These are phyloP conservation scores for Nitzschia inconspicua DNA, from an alignment of 108 stramenopile genomes.

Conservation along the genomic window DNA sequence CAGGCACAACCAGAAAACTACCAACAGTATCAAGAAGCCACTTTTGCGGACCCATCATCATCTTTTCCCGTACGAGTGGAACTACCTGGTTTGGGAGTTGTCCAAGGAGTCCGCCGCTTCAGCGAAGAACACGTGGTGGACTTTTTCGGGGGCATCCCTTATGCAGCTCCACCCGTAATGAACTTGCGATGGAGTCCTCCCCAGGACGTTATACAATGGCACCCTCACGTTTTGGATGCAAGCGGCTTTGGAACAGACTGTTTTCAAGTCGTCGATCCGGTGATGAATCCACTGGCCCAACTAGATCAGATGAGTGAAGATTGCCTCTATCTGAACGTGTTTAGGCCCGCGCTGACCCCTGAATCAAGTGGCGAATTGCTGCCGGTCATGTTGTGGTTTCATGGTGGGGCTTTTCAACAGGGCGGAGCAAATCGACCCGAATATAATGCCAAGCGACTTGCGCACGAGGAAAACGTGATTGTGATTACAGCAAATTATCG, in stretches of 20 bases:
- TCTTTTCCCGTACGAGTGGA: slow-evolving; percentile 18
- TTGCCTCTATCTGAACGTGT: slow-evolving; percentile 73
- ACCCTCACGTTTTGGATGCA: slow-evolving; percentile 51
- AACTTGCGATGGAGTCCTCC: slow-evolving; percentile 53
- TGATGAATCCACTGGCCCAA: slow-evolving; percentile 43
- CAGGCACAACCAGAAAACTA: too few species aligned
- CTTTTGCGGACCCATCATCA: too few species aligned
- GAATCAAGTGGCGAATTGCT: background rate
- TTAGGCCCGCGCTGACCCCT: slow-evolving; percentile 51
- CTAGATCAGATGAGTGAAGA: slow-evolving; percentile 62
- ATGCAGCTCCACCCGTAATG: slow-evolving; percentile 58
- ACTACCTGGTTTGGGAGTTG: slow-evolving; percentile 24
- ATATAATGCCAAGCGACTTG: slow-evolving; percentile 56
- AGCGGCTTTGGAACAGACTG: slow-evolving; percentile 61
- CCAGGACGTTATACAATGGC: slow-evolving; percentile 45
- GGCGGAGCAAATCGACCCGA: slow-evolving; percentile 45
- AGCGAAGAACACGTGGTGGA: slow-evolving; percentile 34
- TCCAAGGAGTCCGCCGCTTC: slow-evolving; percentile 48
- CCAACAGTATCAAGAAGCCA: too few species aligned
- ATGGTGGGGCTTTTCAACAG: slow-evolving; percentile 65
- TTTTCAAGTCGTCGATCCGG: slow-evolving; percentile 57
- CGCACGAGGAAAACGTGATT: slow-evolving; percentile 46
- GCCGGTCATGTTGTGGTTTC: slow-evolving; percentile 61
- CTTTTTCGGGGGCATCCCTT: slow-evolving; percentile 56
- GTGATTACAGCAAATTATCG: slow-evolving; percentile 76